Conservation (phyloP, 345 rosid species). For the Eucalyptus curtisii region DNA sequence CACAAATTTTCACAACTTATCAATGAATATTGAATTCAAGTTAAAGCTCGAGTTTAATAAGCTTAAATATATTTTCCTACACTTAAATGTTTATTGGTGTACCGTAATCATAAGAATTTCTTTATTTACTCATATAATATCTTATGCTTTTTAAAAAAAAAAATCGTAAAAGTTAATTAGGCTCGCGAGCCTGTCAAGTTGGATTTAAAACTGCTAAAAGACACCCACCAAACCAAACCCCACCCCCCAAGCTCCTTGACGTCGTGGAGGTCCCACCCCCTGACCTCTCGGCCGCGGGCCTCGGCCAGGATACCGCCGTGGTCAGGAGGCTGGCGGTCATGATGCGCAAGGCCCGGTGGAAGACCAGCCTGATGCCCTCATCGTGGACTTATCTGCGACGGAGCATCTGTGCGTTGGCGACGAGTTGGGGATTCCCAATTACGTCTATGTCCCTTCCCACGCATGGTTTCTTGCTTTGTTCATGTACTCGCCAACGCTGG, state of each 20-base stretch:
- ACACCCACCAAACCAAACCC: too few relatives aligned
- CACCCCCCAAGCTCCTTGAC: not conserved
- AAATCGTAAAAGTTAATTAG: not conserved
- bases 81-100: too few relatives aligned
- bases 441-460: constrained; percentile 9
- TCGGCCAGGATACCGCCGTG: not conserved
- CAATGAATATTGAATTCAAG: not conserved
- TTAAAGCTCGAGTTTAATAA: too few relatives aligned
- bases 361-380: constrained; percentile 25
- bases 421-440: constrained; percentile 21
- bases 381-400: constrained; percentile 40
- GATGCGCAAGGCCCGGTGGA: not conserved
- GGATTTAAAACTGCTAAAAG: too few relatives aligned
- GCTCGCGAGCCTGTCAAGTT: not conserved
- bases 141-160: not conserved
- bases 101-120: not conserved
- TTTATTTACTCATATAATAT: too few relatives aligned
- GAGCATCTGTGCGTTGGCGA: constrained; percentile 18
- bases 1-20: not conserved
- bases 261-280: not conserved
- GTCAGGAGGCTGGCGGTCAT: not conserved
- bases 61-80: not conserved
- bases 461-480: constrained; percentile 46
- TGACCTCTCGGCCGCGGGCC: not conserved
- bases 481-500: not conserved